phyloP scores from a whole-genome alignment of 1,284 basidiomycete species.

The Pseudozyma hubeiensis region DNA sequence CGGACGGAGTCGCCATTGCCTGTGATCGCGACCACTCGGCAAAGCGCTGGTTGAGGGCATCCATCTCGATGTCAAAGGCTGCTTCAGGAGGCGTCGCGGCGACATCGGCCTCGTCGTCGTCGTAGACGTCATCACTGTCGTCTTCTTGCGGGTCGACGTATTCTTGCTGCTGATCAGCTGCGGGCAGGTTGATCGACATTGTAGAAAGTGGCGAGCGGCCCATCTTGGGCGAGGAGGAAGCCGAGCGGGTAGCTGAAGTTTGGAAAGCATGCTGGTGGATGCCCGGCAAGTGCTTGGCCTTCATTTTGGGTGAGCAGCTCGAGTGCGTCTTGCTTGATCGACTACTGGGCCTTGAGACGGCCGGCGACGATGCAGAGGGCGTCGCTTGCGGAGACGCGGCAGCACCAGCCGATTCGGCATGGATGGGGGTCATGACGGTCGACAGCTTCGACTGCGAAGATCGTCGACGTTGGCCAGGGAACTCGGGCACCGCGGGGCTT shows the following conservation, averaged over 20 bases:
- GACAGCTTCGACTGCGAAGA: constrained; percentile 37
- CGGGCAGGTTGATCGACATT: constrained; percentile 45
- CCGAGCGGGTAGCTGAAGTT: constrained; percentile 18
- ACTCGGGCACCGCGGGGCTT: constrained; percentile 9
- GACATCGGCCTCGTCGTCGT: constrained; percentile 4
- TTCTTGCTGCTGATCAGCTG: constrained; percentile 27
- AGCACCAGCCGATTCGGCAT: not conserved
- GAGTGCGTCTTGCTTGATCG: constrained; percentile 32
- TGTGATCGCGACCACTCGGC: constrained; percentile 34
- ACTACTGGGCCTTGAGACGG: constrained; percentile 14
- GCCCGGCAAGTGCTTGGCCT: constrained; percentile 35
- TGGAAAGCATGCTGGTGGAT: constrained; percentile 34
- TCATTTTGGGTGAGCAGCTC: constrained; percentile 44
- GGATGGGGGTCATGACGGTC: constrained; percentile 15
- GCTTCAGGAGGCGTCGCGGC: constrained; percentile 11
- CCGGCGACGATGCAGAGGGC: constrained; percentile 3
- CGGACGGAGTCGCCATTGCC: constrained; percentile 3
- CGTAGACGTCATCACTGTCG: not conserved
- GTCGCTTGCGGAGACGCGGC: constrained; percentile 1
- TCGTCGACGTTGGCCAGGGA: constrained; percentile 14
- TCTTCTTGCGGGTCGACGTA: not conserved
- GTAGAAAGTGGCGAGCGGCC: constrained; percentile 29
- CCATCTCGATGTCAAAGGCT: constrained; percentile 45
- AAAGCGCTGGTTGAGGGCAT: constrained; percentile 41
- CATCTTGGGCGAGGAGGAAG: constrained; percentile 35